Evolutionary conservation across 768 basidiomycete species (phyloP), one percentile per base, ranked within the genome.

Genomic region (Boletus barrowsii): DNA sequence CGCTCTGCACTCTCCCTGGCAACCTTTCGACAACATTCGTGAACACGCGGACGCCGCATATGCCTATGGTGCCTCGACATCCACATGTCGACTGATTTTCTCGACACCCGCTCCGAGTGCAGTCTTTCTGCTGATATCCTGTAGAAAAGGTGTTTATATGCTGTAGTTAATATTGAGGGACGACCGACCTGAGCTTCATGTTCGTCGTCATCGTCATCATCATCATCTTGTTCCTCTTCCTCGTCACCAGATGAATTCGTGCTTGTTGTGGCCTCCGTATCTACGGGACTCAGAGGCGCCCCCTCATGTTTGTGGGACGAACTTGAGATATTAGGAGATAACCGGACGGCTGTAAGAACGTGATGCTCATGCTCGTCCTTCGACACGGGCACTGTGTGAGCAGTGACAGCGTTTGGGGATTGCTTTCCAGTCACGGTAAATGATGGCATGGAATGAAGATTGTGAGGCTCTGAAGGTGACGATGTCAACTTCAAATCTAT

Each of bases 41-140:
- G 41, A 35, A 39, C 24, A 42, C 15, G 36, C 13, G 20, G 17
- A 36, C 24, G 40, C 40, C 17, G 41, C 37, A 32, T 17, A 42
- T 36, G 57, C 40, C 50, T 55, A 67, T 5, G 62, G 60, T 47
- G 36, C 47, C 45, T 60, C 63, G 32, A 44, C 44, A 5, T 64
- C 62, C 36, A 70, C 60, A 52, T 73, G 72, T 47, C 68, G 61
- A 52, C 72, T 73, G 49, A 72, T 58, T 56, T 72, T 72, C 56
- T 72, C 72, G 18, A 72, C 67, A 9, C 72, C 72, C 10, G 71
- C 71, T 20, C 71, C 69, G 0, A 71, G 59, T 3, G 65, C 61
- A 14, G 73, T 72, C 55, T 65, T 73, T 41, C 72, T 62, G 18
- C 29, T 17, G 11, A 48, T 47, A 33, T 67, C 67, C 69, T 72